Percentiles rank a stretch among this genome's conserved stretches.
phyloP scores from a whole-genome alignment of 2,329 filamentous ascomycete genomes.

The Alternaria novae-zelandiae region DNA sequence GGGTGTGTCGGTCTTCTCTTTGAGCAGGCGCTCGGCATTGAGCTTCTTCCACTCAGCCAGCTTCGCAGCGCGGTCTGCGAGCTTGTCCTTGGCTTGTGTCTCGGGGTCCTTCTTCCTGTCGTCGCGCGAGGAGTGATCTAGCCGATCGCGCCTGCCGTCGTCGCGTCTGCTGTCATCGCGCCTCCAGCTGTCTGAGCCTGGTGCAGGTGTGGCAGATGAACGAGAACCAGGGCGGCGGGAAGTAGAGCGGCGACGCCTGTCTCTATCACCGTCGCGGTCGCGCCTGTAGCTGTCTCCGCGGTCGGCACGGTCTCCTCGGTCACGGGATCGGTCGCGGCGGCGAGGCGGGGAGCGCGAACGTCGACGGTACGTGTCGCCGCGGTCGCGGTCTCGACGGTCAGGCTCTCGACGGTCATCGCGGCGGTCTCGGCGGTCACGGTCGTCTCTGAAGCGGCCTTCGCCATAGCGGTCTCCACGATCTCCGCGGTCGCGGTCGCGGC shows the following conservation, averaged over 20 bases:
- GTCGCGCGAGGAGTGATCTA: constrained; percentile 54
- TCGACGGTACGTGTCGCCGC: constrained; percentile 8
- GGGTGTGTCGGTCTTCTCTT: constrained; percentile 68
- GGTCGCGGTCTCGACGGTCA: constrained; percentile 58
- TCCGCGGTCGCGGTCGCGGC: constrained; percentile 29
- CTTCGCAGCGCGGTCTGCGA: constrained; percentile 32
- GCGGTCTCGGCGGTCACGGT: constrained; percentile 62
- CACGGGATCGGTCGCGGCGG: constrained; percentile 19
- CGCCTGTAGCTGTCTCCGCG: constrained; percentile 66
- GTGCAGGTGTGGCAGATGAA: constrained; percentile 65
- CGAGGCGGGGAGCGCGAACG: constrained; percentile 9
- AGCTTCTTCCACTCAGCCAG: constrained; percentile 86
- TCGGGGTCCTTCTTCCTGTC: constrained; percentile 62
- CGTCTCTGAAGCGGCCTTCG: constrained; percentile 52
- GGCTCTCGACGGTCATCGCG: constrained; percentile 54
- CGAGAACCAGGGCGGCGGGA: constrained; percentile 63
- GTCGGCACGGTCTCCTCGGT: constrained; percentile 44
- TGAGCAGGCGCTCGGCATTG: constrained; percentile 56
- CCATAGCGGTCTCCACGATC: constrained; percentile 56
- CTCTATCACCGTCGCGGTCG: constrained; percentile 66
- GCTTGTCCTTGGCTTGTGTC: constrained; percentile 32
- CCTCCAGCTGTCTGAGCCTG: constrained; percentile 1
- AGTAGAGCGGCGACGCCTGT: constrained; percentile 74
- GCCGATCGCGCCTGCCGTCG: constrained; percentile 27
- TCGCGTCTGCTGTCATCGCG: not conserved